These are phyloP conservation scores for Apiotrichum domesticum DNA, from an alignment of 1,284 basidiomycete species.

Conservation along the genomic window DNA sequence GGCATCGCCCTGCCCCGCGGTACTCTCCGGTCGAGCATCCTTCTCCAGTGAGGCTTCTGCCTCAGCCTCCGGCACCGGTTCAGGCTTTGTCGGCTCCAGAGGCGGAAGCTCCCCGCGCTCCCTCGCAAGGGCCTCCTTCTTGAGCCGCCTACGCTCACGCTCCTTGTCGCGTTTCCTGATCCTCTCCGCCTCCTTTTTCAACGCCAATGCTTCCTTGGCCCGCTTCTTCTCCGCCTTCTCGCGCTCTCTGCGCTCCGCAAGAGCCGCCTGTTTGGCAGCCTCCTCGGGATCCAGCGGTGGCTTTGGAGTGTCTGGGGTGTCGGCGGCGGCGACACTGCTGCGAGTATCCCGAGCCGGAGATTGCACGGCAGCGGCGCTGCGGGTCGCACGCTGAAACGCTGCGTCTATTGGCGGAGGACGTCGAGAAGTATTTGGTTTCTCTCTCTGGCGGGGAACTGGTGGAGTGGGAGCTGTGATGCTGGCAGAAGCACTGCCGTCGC, in stretches of 20 bases:
- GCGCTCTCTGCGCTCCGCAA: background rate
- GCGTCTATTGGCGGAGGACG: no score
- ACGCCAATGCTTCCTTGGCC: background rate
- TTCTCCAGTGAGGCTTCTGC: background rate
- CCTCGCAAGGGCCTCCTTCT: background rate
- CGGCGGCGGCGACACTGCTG: no score
- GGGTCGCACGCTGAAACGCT: no score
- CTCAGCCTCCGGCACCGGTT: background rate
- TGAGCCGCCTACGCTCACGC: background rate
- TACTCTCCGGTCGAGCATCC: background rate
- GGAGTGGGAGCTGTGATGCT: no score
- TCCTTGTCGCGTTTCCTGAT: background rate
- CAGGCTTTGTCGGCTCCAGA: background rate
- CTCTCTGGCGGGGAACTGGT: no score
- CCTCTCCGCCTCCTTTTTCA: background rate
- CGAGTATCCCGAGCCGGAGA: no score
- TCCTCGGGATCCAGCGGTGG: no score
- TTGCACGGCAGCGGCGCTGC: no score
- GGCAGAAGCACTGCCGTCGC: constrained; percentile 47
- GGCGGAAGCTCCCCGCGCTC: background rate
- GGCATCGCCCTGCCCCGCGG: no score
- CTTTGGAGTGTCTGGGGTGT: no score
- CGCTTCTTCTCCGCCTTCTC: background rate
- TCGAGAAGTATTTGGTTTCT: no score
- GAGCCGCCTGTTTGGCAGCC: no score